phyloP scores from a whole-genome alignment of 177 flowering plant genomes.

The Tripterygium wilfordii region DNA sequence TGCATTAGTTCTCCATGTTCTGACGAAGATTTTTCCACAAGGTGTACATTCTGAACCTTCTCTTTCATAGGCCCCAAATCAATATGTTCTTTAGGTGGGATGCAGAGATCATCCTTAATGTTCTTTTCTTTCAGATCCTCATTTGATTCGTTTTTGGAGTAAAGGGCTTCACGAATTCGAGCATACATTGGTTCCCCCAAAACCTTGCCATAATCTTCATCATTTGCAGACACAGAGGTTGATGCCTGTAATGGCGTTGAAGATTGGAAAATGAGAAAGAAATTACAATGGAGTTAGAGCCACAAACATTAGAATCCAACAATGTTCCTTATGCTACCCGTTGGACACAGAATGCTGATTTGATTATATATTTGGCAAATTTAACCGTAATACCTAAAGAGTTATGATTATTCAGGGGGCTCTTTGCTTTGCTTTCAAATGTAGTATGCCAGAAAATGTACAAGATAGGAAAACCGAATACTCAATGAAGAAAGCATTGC shows the following conservation, averaged over 20 bases:
- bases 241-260: conserved; percentile 39
- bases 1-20: not conserved
- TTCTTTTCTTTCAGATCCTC: conserved; percentile 8
- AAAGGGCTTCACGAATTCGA: conserved; percentile 54
- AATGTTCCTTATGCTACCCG: not conserved
- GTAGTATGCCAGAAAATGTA: too few relatives aligned
- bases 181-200: conserved; percentile 55
- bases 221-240: conserved; percentile 44
- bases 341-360: too few relatives aligned
- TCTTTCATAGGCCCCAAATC: conserved; percentile 7
- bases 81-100: conserved; percentile 15
- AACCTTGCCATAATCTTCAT: conserved; percentile 50
- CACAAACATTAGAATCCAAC: not conserved
- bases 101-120: conserved; percentile 4
- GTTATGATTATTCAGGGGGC: too few relatives aligned
- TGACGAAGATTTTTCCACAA: conserved; percentile 3
- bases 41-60: conserved; percentile 6
- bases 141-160: conserved; percentile 12
- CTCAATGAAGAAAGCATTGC: not conserved
- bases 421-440: too few relatives aligned
- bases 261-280: not conserved
- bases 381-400: too few relatives aligned
- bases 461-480: not conserved
- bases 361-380: too few relatives aligned
- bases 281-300: not conserved